Base-by-base conservation (phyloP, 495 filamentous ascomycete genomes). In the Penicillium cosmopolitanum region DNA sequence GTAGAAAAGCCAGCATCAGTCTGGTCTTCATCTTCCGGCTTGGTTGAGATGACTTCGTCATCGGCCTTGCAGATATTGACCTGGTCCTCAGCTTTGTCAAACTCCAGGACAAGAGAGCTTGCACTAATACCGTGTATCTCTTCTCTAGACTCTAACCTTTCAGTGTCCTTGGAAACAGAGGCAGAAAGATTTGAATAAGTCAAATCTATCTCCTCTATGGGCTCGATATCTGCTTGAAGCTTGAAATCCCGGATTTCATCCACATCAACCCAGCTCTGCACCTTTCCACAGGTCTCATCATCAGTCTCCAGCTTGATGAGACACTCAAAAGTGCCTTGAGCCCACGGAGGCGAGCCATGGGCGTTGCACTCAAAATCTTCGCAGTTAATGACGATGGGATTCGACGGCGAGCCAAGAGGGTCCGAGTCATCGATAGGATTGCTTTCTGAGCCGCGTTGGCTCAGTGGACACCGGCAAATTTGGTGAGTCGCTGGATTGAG, bases 201-300 rank as follows among this genome's bases (percentile, higher is more conserved):
- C 8, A 43, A 18, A 43, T 43, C 13, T 43, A 43, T 43, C 40
- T 43, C 4, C 40, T 43, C 15, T 18, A 43, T 43, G 4, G n/a
- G n/a, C 13, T n/a, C 16, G 40, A 18, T 43, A 18, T 43, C 40
- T 43, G 4, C 40, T 43, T 18, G 4, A 18, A 3, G 4, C 15
- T 43, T 18, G 15, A 18, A 2, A 43, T n/a, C 40, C 40, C 8
- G 15, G n/a, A 57, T n/a, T 53, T 44, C 51, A 55, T 62, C 38
- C 58, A 62, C 58, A 62, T 50, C 15, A 43, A 43, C 13, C 40
- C 8, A 43, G 13, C 40, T 43, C n/a, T 18, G 15, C 7, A 1
- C 15, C 40, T 43, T 2, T 18, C 40, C 19, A 6, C 4, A 43
- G 15, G 7, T 43, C 40, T n/a, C 8, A 43, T 43, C 7, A 43